Evolutionary conservation across 2,329 filamentous ascomycete genomes (phyloP).

Genomic region (Alternaria arborescens): DNA sequence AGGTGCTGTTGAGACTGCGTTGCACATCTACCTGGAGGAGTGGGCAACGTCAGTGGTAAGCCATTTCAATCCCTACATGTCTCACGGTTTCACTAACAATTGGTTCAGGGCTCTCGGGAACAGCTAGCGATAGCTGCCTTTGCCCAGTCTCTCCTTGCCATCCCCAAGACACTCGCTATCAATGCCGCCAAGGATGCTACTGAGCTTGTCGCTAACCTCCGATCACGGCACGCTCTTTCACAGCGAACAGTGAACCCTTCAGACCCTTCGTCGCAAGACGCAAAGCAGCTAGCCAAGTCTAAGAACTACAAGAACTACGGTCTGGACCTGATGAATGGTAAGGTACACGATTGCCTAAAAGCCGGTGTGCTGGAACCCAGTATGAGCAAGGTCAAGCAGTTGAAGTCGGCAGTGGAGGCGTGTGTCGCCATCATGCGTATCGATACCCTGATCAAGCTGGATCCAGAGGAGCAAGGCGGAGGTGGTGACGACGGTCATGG

Average conservation of each 20-base stretch:
- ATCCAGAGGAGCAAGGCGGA: conserved; percentile 80
- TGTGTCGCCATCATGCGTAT: conserved; percentile 99
- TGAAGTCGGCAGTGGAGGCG: conserved; percentile 98
- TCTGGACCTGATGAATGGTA: conserved; percentile 86
- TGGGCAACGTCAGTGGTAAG: conserved; percentile 92
- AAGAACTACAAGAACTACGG: conserved; percentile 99
- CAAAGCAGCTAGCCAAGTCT: conserved; percentile 88
- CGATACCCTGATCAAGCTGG: conserved; percentile 97
- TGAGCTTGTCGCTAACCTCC: conserved; percentile 93
- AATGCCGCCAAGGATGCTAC: conserved; percentile 97
- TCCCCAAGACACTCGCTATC: conserved; percentile 95
- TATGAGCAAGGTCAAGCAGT: conserved; percentile 97
- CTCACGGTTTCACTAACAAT: conserved; percentile 11
- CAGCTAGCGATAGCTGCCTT: conserved; percentile 98
- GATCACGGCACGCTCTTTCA: conserved; percentile 90
- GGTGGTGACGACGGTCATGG: conserved; percentile 84
- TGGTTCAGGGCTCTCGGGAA: conserved; percentile 78
- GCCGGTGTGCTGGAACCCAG: conserved; percentile 94
- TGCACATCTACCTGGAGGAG: conserved; percentile 99
- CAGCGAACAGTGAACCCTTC: conserved; percentile 81
- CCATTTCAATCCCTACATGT: conserved; percentile 24
- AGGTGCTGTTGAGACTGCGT: conserved; percentile 95
- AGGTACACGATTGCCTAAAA: conserved; percentile 93
- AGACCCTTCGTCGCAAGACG: conserved; percentile 71
- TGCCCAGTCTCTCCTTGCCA: conserved; percentile 89